These are phyloP conservation scores for Dendrobium chrysotoxum DNA, from an alignment of 106 monocot genomes.

Conservation along the genomic window DNA sequence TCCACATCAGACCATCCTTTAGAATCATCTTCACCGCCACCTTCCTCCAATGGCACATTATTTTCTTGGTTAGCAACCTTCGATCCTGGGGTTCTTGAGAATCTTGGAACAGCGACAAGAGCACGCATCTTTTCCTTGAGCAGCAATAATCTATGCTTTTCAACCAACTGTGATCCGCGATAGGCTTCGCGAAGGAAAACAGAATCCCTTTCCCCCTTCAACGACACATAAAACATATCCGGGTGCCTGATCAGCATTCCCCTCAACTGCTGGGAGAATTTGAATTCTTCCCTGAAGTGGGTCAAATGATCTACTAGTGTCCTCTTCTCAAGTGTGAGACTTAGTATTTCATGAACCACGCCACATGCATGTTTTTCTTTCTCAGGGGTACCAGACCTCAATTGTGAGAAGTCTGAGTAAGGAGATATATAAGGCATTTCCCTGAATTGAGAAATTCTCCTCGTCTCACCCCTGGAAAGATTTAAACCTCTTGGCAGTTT, in stretches of 20 bases:
- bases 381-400: slow-evolving; percentile 53
- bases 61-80: slow-evolving; percentile 11
- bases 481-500: slow-evolving; percentile 76
- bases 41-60: slow-evolving; percentile 12
- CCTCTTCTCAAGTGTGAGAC: slow-evolving; percentile 84
- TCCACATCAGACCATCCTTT: slow-evolving; percentile 59
- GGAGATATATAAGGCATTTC: slow-evolving; percentile 90
- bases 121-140: slow-evolving; percentile 88
- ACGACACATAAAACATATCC: slow-evolving; percentile 92
- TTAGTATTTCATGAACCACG: slow-evolving; percentile 86
- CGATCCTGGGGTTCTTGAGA: slow-evolving; percentile 14
- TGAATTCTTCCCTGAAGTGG: slow-evolving; percentile 92
- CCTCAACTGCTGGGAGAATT: slow-evolving; percentile 84
- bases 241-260: slow-evolving; percentile 95
- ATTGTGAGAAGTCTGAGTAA: slow-evolving; percentile 71
- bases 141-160: slow-evolving; percentile 68
- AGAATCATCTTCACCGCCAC: slow-evolving; percentile 30
- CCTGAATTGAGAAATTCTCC: slow-evolving; percentile 61
- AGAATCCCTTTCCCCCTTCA: slow-evolving; percentile 94
- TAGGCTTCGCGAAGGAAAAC: slow-evolving; percentile 97
- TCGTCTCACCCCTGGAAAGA: slow-evolving; percentile 80
- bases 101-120: slow-evolving; percentile 68
- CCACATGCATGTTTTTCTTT: slow-evolving; percentile 92
- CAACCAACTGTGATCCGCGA: slow-evolving; percentile 72
- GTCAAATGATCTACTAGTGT: slow-evolving; percentile 94